Evolutionary conservation across 139 green algal species (phyloP).

Genomic region (Micromonas commoda): DNA sequence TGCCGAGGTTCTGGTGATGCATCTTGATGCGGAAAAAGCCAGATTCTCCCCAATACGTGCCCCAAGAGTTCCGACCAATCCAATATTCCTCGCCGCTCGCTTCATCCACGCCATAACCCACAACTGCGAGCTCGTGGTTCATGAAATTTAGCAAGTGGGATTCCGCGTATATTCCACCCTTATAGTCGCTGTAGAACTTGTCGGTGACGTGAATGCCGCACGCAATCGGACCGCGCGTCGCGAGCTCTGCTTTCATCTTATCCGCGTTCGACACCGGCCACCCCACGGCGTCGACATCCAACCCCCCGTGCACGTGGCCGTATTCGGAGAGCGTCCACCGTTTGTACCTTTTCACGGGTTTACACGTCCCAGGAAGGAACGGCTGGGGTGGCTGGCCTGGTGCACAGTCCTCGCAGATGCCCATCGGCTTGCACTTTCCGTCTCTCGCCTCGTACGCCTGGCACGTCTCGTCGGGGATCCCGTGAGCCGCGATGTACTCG

Average conservation of each 20-base stretch:
- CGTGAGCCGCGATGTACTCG: conserved; percentile 43
- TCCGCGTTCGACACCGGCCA: conserved; percentile 10
- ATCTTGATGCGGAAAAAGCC: conserved; percentile 73
- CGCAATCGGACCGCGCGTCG: conserved; percentile 38
- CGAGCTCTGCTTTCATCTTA: conserved; percentile 50
- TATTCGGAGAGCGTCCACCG: conserved; percentile 33
- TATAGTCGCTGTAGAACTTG: conserved; percentile 49
- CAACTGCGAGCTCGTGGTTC: conserved; percentile 48
- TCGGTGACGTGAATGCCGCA: conserved; percentile 48
- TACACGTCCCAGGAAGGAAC: conserved; percentile 30
- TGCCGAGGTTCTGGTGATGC: conserved; percentile 63
- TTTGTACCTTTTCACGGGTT: conserved; percentile 33
- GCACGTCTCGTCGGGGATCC: conserved; percentile 54
- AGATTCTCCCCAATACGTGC: conserved; percentile 66
- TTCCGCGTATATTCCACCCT: conserved; percentile 43
- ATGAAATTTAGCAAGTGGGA: conserved; percentile 2
- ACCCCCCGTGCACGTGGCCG: conserved; percentile 31
- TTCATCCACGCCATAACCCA: conserved; percentile 47
- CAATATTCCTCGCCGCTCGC: conserved; percentile 52
- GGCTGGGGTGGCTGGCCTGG: conserved; percentile 35
- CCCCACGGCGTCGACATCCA: neutral
- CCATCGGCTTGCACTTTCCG: conserved; percentile 39
- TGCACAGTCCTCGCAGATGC: conserved; percentile 41
- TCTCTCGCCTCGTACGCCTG: conserved; percentile 52
- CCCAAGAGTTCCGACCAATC: conserved; percentile 63